Base-by-base conservation (phyloP, 257 asterid genomes). In the Solanum chilense region DNA sequence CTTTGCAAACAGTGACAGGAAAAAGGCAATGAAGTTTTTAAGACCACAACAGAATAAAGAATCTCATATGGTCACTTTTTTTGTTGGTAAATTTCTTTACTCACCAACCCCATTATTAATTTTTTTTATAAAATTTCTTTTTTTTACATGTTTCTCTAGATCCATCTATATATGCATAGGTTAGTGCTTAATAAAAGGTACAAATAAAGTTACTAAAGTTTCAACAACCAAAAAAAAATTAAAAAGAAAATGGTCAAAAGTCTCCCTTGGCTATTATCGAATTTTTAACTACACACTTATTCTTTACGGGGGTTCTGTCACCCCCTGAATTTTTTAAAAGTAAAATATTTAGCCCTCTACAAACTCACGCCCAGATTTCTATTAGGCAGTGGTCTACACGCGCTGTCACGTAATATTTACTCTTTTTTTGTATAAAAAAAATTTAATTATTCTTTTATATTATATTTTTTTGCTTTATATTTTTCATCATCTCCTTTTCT, bases 11-110 rank as follows among this genome's bases (percentile, higher is more conserved):
- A 91, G 87, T 87, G 99, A 97, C 92, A 92, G 98, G 89, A 95
- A 95, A 92, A 97, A 93, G 90, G 95, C 99, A 8, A 94, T 97
- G 99, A 97, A 97, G 88, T 97, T 95, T 91, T 91, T 97, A 86
- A 93, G 92, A 76, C 99, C 99, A 49, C 96, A 94, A 86, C 98
- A 90, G 42, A 91, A 91, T 44, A 93, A 92, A 89, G 98, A 94
- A 47, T 97, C 99, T 85, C 99, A 97, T 92, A 89, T 96, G 93
- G 94, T 97, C 83, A 93, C 99, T 74, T 97, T 97, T 89, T 94
- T 97, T 68, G 96, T 96, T 85, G 99, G 99, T 97, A 92, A 71
- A 70, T n/a, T 42, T 27, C 35, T 11, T 44, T 39, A 76, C 29
- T 14, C 13, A 35, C 83, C 37, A 47, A 20, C 33, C 73, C 47